Conservation (phyloP, 2,329 filamentous ascomycete species). For the Tympanopsis confertula region DNA sequence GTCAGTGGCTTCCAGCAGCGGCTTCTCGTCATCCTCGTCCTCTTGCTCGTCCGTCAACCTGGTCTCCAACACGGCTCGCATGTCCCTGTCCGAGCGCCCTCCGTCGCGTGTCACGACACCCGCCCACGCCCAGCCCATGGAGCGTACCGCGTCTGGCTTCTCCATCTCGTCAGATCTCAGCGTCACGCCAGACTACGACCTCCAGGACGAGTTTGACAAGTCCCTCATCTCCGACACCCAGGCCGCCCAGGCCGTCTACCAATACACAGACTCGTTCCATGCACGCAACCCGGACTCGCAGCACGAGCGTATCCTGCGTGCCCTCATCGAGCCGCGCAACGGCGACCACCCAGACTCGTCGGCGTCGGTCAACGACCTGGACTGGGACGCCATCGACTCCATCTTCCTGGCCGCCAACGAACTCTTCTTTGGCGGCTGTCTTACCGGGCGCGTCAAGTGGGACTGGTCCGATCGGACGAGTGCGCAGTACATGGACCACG, state of each 20-base stretch:
- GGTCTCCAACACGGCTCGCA: too few species aligned
- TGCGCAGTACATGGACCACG: constrained; percentile 35
- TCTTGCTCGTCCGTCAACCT: neutral
- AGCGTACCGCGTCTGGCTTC: constrained; percentile 35
- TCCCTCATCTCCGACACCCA: neutral
- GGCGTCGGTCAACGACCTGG: constrained; percentile 36
- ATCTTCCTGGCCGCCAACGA: constrained; percentile 51
- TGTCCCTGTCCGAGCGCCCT: neutral
- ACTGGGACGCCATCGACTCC: constrained; percentile 41
- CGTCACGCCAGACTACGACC: constrained; percentile 14
- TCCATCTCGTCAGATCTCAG: constrained; percentile 29
- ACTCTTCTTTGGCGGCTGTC: constrained; percentile 46
- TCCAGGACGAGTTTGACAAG: constrained; percentile 29
- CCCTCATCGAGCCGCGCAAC: constrained; percentile 30
- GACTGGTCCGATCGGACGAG: constrained; percentile 44
- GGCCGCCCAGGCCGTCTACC: neutral
- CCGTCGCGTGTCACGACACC: constrained; percentile 3
- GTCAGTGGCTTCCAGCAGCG: constrained; percentile 19
- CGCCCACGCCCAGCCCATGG: constrained; percentile 19
- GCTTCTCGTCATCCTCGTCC: constrained; percentile 6
- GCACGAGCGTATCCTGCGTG: constrained; percentile 43
- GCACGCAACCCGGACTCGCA: constrained; percentile 35
- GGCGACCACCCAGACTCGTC: constrained; percentile 27
- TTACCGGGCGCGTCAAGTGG: constrained; percentile 47
- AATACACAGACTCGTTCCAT: constrained; percentile 13